Conservation (phyloP, 2,329 filamentous ascomycete species). For the Botrytis fragariae region DNA sequence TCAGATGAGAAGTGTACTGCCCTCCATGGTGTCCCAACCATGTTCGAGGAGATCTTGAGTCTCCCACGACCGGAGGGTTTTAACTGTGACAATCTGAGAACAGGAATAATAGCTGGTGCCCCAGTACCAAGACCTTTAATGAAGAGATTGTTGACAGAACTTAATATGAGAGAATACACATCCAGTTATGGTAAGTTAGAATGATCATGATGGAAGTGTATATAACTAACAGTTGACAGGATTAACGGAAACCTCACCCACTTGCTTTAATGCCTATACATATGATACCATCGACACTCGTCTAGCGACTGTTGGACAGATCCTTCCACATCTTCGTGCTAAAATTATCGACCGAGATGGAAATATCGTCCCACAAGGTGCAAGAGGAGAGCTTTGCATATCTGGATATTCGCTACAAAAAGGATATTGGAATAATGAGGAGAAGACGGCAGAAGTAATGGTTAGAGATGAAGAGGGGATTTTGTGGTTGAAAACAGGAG, state of each 20-base stretch:
- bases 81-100: slow-evolving; percentile 55
- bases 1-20: slow-evolving; percentile 68
- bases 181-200: slow-evolving; percentile 42
- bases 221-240: slow-evolving; percentile 19
- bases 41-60: slow-evolving; percentile 45
- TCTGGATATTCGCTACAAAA: slow-evolving; percentile 56
- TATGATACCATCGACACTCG: slow-evolving; percentile 66
- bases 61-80: slow-evolving; percentile 20
- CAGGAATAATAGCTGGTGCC: slow-evolving; percentile 76
- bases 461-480: slow-evolving; percentile 32
- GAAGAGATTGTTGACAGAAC: slow-evolving; percentile 65
- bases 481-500: slow-evolving; percentile 54
- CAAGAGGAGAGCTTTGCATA: slow-evolving; percentile 47
- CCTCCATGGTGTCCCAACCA: slow-evolving; percentile 77
- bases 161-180: slow-evolving; percentile 67
- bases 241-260: slow-evolving; percentile 75
- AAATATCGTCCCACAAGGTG: slow-evolving; percentile 55
- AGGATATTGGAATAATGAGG: slow-evolving; percentile 60
- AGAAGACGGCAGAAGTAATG: slow-evolving; percentile 30
- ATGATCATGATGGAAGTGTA: neutral
- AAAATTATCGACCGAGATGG: slow-evolving; percentile 63
- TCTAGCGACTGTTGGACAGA: slow-evolving; percentile 69
- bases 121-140: slow-evolving; percentile 74
- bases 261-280: slow-evolving; percentile 77
- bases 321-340: slow-evolving; percentile 72